Evolutionary conservation across 805 yeast species (phyloP), one percentile per base, ranked within the genome.

Genomic region (Candida tibetensis): DNA sequence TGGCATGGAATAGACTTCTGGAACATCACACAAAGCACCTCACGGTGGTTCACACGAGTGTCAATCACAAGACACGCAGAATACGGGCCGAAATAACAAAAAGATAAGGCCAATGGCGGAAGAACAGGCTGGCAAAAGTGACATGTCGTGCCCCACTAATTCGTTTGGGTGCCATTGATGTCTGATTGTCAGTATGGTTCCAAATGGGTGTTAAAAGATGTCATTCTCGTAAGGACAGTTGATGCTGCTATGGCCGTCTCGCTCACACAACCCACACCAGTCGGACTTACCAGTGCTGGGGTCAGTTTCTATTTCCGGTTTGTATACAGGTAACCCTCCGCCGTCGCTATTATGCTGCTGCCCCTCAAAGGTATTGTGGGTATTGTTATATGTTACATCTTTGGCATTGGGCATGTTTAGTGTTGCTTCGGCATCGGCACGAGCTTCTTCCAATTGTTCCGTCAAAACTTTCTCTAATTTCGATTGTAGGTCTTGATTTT

Each of bases 261-360:
- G 69, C 58, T 91, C 98, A 64, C 99, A 91, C 37, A 88, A 68
- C 0, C 95, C 96, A 64, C 99, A 91, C 95, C 96, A 91, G 45
- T 77, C 72, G 18, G 66, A 66, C 30, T 90, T 72, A 1, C 96
- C 96, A 2, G 78, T 79, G 0, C 89, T 71, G 1, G 90, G 84
- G 55, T 87, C 93, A 10, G 61, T 53, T 15, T 61, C 58, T 1
- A 49, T 55, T 3, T 66, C 63, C 0, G 87, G 84, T 28, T 62
- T 57, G 40, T 75, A 78, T 1, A 80, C 67, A 21, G 76, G 77
- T 19, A 76, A 57, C 2, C 36, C 36, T 14, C 30, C 36, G 28
- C 22, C 35, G 30, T 21, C 27, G 10, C 17, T 12, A n/a, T n/a
- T n/a, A n/a, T n/a, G n/a, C n/a, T n/a, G n/a, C n/a, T n/a, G n/a